A percentile compares a stretch with the other conserved stretches of the same genome.
These are phyloP conservation scores for Cafeteria roenbergensis DNA, from an alignment of 108 stramenopile species.

Conservation along the genomic window DNA sequence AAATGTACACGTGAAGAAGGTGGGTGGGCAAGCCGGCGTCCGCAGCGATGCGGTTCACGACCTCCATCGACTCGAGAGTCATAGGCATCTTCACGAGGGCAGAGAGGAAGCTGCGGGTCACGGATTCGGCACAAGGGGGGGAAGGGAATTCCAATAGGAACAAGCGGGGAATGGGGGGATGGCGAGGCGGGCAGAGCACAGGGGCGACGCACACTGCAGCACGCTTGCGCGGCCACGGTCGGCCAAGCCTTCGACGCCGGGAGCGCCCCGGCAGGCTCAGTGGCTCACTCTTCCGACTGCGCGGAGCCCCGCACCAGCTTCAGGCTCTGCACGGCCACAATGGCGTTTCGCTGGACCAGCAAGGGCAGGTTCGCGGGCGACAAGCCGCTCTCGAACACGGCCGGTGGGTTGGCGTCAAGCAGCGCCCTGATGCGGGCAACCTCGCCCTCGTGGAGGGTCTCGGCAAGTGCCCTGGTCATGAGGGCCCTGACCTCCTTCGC, in stretches of 20 bases:
- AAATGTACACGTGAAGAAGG: slow-evolving; percentile 83
- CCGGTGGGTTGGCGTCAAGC: slow-evolving; percentile 30
- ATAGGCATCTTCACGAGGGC: slow-evolving; percentile 91
- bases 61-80: slow-evolving; percentile 88
- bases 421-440: slow-evolving; percentile 29
- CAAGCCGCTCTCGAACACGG: slow-evolving; percentile 51
- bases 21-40: slow-evolving; percentile 69
- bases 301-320: slow-evolving; percentile 51
- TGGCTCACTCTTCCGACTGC: neutral
- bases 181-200: no score
- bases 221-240: no score
- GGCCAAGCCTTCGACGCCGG: no score
- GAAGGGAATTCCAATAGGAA: no score
- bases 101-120: slow-evolving; percentile 68
- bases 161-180: no score
- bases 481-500: slow-evolving; percentile 36
- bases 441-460: slow-evolving; percentile 31
- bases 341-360: slow-evolving; percentile 87
- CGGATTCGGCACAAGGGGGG: no score
- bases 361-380: slow-evolving; percentile 70
- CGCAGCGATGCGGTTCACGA: slow-evolving; percentile 71
- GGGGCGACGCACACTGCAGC: no score
- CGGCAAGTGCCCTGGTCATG: slow-evolving; percentile 37
- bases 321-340: slow-evolving; percentile 77
- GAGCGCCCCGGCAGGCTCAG: no score